phyloP scores from a whole-genome alignment of 1,284 basidiomycete species.

The Cutaneotrichosporon daszewskae region DNA sequence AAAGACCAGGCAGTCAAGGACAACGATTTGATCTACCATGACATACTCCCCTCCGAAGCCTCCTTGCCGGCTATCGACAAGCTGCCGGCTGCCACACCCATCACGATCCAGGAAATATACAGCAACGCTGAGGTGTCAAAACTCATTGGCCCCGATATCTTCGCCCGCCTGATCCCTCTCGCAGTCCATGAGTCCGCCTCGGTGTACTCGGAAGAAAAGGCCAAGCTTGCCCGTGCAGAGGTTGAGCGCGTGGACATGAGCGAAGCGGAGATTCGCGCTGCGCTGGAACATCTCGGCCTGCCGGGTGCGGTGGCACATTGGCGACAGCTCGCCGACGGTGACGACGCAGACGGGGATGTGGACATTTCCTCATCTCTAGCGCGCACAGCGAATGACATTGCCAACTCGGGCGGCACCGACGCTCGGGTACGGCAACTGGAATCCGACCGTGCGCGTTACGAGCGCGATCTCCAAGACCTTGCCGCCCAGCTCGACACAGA shows the following conservation, averaged over 20 bases:
- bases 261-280: conserved; percentile 72
- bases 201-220: conserved; percentile 98
- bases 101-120: conserved; percentile 92
- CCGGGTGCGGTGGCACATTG: conserved; percentile 70
- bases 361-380: conserved; percentile 65
- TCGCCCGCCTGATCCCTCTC: conserved; percentile 79
- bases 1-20: conserved; percentile 73
- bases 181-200: conserved; percentile 94
- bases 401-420: conserved; percentile 54
- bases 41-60: conserved; percentile 76
- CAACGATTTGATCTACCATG: conserved; percentile 98
- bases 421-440: conserved; percentile 58
- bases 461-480: conserved; percentile 58
- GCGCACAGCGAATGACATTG: conserved; percentile 71
- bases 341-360: conserved; percentile 49
- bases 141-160: conserved; percentile 88
- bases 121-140: conserved; percentile 86
- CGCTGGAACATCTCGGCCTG: conserved; percentile 76
- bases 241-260: conserved; percentile 79
- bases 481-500: conserved; percentile 67
- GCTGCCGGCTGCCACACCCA: conserved; percentile 66
- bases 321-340: conserved; percentile 67
- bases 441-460: conserved; percentile 59
- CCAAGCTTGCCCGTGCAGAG: conserved; percentile 85
- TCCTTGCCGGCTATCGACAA: conserved; percentile 77